A percentile compares a stretch with the other conserved stretches of the same genome.
phyloP scores from a whole-genome alignment of 306 rosid species.

The Betula pendula region DNA sequence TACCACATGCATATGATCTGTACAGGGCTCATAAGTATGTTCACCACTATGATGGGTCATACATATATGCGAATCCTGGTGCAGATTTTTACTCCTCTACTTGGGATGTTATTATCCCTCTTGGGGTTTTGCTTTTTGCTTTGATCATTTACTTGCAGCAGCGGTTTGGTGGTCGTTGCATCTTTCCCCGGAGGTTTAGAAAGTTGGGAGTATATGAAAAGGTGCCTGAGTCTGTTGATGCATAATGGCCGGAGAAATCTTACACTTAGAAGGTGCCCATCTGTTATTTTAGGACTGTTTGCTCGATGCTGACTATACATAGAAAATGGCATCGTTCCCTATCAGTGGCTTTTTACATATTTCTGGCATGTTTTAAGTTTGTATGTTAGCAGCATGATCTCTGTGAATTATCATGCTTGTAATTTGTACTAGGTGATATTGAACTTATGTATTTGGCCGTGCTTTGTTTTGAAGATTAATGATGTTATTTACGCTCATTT shows the following conservation, averaged over 20 bases:
- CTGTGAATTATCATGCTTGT: not conserved
- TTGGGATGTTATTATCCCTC: constrained; percentile 54
- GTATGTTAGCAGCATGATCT: not conserved
- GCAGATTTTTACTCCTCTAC: constrained; percentile 46
- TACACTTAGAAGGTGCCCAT: constrained; percentile 10
- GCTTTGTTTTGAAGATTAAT: no score
- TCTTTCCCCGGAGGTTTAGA: constrained; percentile 39
- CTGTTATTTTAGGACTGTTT: not conserved
- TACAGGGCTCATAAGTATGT: constrained; percentile 36
- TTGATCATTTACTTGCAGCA: constrained; percentile 56
- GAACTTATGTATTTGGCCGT: not conserved
- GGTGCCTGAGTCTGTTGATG: constrained; percentile 31
- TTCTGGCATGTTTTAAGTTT: not conserved
- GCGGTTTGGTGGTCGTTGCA: constrained; percentile 43
- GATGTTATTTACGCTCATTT: no score
- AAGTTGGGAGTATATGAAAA: constrained; percentile 30
- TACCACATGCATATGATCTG: constrained; percentile 65
- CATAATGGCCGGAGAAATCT: constrained; percentile 16
- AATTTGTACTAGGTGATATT: not conserved
- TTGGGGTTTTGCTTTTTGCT: constrained; percentile 47
- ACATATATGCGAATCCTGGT: constrained; percentile 43
- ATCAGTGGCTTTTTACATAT: no score
- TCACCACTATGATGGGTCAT: constrained; percentile 9
- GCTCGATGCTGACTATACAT: no score
- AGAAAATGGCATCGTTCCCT: not conserved